Evolutionary conservation across 345 rosid genomes (phyloP), one percentile per base, ranked within the genome.

Genomic region (Hibiscus trionum): DNA sequence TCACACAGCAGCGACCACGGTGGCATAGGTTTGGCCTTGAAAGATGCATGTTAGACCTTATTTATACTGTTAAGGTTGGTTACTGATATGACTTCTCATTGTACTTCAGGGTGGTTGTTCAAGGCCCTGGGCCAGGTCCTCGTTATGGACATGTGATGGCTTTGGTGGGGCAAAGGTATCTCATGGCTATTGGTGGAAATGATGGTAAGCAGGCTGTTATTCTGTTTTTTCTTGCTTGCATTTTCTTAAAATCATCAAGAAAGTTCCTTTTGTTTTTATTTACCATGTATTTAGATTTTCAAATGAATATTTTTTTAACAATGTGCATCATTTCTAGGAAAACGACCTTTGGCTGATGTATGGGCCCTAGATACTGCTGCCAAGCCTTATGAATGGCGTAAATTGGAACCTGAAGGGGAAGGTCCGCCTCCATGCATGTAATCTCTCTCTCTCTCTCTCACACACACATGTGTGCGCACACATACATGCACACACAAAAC

Each of bases 361-460:
- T 96, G 99, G 99, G 98, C 99, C 77, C 81, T 96, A 68, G 98
- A 96, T 83, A 96, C 99, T 24, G 99, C 99, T 77, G 99, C 99
- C 53, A 95, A 95, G 81, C 99, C 99, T 74, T 96, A 96, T 73
- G 99, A 96, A 79, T 96, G 99, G 98, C 98, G 91, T 78, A 96
- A 93, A 75, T 86, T 96, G 87, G 99, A 96, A 79, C 99, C 97
- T 15, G 99, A 96, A 87, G 99, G 99, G 82, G 99, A 96, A 76
- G 99, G 97, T 44, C 99, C 99, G 33, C 98, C 99, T 66, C 96
- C 98, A 68, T 96, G 99, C 99, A 96, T 93, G 99, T 96, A 92
- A 79, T 64, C 59, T 68, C 73, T 63, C 70, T 46, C 71, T 44
- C 61, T 74, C 73, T 68, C 72, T 67, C 70, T 31, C 16, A 0